These are phyloP conservation scores for Ceratocystis cubensis DNA, from an alignment of 2,329 filamentous ascomycete genomes.

Conservation along the genomic window DNA sequence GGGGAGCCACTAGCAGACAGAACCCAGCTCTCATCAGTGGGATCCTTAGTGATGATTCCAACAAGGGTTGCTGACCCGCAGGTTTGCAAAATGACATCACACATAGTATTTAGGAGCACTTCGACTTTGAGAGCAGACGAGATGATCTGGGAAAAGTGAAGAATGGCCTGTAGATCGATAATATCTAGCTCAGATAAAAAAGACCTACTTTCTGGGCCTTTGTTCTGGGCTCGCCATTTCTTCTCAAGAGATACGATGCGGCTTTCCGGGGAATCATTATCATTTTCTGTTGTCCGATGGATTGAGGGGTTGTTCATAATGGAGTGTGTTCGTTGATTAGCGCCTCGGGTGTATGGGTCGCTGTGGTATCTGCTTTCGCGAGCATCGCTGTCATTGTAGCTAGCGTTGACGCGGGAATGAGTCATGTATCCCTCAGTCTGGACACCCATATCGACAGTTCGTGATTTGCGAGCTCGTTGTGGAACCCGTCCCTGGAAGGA, in stretches of 20 bases:
- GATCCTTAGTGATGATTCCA: slow-evolving; percentile 61
- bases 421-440: slow-evolving; percentile 52
- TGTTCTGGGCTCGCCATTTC: slow-evolving; percentile 12
- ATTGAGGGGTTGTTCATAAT: slow-evolving; percentile 1
- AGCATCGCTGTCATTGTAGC: slow-evolving; percentile 7
- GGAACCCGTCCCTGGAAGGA: slow-evolving; percentile 39
- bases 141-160: slow-evolving; percentile 67
- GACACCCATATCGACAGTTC: slow-evolving; percentile 49
- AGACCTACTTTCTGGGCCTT: slow-evolving; percentile 39
- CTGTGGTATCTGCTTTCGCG: slow-evolving; percentile 1
- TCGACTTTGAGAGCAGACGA: slow-evolving; percentile 68
- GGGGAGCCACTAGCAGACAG: slow-evolving; percentile 63
- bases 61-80: slow-evolving; percentile 60
- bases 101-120: slow-evolving; percentile 66
- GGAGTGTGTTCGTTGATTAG: slow-evolving; percentile 15
- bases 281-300: not conserved
- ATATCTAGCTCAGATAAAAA: slow-evolving; percentile 67
- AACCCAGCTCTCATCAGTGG: slow-evolving; percentile 46
- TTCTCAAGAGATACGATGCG: not conserved
- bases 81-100: slow-evolving; percentile 66
- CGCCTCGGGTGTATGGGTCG: not conserved
- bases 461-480: slow-evolving; percentile 45
- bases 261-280: not conserved
- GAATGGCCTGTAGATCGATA: slow-evolving; percentile 66
- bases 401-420: slow-evolving; percentile 10